Conservation (phyloP, 805 yeast species). For the Candida ortonii region DNA sequence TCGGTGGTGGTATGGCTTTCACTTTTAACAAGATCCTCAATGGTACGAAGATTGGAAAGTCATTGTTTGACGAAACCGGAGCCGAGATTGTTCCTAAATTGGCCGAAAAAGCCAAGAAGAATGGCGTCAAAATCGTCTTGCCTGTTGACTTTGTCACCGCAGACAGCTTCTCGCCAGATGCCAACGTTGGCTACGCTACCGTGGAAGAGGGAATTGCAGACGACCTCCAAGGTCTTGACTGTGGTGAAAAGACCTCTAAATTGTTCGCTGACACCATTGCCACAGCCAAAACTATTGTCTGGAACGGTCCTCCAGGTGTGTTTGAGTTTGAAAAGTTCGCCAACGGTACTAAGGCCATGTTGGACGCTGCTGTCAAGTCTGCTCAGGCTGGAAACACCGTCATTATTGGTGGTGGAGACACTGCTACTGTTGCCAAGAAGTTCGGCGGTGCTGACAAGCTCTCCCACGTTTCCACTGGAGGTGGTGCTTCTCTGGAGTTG, state of each 20-base stretch:
- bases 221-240: constrained; percentile 93
- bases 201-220: constrained; percentile 92
- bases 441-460: constrained; percentile 94
- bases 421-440: constrained; percentile 99
- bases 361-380: constrained; percentile 84
- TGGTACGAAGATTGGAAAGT: constrained; percentile 83
- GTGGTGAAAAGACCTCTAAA: constrained; percentile 85
- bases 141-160: constrained; percentile 97
- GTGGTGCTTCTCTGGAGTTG: constrained; percentile 99
- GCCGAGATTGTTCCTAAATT: constrained; percentile 91
- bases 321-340: constrained; percentile 95
- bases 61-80: constrained; percentile 91
- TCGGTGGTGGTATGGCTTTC: constrained; percentile 99
- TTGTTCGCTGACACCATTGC: constrained; percentile 80
- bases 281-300: constrained; percentile 94
- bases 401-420: constrained; percentile 99
- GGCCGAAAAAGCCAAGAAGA: constrained; percentile 93
- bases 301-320: constrained; percentile 99
- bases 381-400: constrained; percentile 88
- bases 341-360: constrained; percentile 84
- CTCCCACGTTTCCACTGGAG: constrained; percentile 98
- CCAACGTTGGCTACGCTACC: constrained; percentile 78
- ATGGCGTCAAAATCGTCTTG: constrained; percentile 87
- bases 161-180: constrained; percentile 90
- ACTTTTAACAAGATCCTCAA: constrained; percentile 94